Conservation (phyloP, 192 early-diverging fungal genomes). For the Coemansia sp. region DNA sequence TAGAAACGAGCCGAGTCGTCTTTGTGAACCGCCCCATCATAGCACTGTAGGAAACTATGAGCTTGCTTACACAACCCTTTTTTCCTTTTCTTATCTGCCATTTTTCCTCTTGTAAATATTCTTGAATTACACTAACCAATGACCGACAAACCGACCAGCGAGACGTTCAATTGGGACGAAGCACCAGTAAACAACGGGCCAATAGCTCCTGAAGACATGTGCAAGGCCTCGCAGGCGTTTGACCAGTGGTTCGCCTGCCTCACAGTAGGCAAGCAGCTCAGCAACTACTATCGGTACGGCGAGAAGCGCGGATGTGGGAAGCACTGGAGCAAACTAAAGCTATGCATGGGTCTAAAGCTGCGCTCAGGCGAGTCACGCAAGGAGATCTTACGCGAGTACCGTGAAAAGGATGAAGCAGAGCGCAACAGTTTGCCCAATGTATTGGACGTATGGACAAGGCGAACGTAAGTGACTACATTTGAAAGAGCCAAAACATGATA, state of each 20-base stretch:
- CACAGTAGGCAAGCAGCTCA: conserved; percentile 54
- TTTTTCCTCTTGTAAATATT: conserved; percentile 6
- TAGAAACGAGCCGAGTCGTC: conserved; percentile 9
- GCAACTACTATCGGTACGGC: conserved; percentile 58
- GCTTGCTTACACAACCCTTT: neutral
- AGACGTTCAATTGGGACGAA: neutral
- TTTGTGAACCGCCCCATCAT: neutral
- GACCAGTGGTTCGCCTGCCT: conserved; percentile 55
- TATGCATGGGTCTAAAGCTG: conserved; percentile 50
- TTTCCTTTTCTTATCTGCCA: conserved; percentile 5
- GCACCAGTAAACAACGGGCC: neutral
- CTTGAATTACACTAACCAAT: neutral
- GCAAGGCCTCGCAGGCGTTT: conserved; percentile 53
- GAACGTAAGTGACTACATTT: conserved; percentile 12
- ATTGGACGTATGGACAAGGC: conserved; percentile 50
- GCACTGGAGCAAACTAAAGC: conserved; percentile 44
- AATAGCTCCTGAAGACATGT: conserved; percentile 19
- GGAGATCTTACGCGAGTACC: conserved; percentile 36
- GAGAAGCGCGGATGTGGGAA: conserved; percentile 44
- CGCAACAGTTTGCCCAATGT: conserved; percentile 37
- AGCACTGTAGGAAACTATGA: too few species aligned
- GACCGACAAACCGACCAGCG: neutral
- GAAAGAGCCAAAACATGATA: neutral
- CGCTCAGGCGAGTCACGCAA: conserved; percentile 38
- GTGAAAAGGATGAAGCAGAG: conserved; percentile 29